Evolutionary conservation across 2,329 filamentous ascomycete species (phyloP).

Genomic region (Emergomyces orientalis): DNA sequence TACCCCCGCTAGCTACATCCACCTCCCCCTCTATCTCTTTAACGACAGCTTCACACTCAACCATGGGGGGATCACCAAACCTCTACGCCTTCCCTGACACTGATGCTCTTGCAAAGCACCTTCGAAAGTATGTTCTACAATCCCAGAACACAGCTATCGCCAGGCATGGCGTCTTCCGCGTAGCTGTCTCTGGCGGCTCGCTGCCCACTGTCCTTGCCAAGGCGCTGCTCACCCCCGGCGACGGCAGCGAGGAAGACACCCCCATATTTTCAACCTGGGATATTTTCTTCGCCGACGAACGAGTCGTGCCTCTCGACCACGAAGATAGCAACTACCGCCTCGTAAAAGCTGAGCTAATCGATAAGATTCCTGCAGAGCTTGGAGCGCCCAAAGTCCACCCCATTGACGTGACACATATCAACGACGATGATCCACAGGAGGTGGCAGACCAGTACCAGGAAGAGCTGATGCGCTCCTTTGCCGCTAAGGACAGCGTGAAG

Average conservation of each 20-base stretch:
- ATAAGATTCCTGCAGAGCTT: conserved; percentile 66
- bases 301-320: conserved; percentile 84
- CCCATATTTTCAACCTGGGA: conserved; percentile 84
- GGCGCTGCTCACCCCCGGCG: conserved; percentile 58
- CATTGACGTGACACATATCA: conserved; percentile 57
- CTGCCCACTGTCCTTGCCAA: conserved; percentile 80
- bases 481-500: conserved; percentile 85
- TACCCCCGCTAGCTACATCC: neutral
- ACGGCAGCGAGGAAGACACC: conserved; percentile 48
- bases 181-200: conserved; percentile 88
- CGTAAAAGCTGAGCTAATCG: conserved; percentile 75
- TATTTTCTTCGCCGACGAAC: conserved; percentile 97
- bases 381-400: conserved; percentile 65
- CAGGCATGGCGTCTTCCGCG: conserved; percentile 77
- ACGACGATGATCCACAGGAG: conserved; percentile 81
- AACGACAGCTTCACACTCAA: conserved; percentile 14
- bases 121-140: conserved; percentile 74
- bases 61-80: conserved; percentile 35
- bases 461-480: conserved; percentile 73
- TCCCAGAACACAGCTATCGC: conserved; percentile 69
- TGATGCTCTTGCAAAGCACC: conserved; percentile 61
- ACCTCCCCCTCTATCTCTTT: conserved; percentile 11
- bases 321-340: conserved; percentile 89
- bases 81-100: conserved; percentile 71
- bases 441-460: conserved; percentile 92